phyloP scores from a whole-genome alignment of 768 basidiomycete genomes.

The Exsudoporus frostii region DNA sequence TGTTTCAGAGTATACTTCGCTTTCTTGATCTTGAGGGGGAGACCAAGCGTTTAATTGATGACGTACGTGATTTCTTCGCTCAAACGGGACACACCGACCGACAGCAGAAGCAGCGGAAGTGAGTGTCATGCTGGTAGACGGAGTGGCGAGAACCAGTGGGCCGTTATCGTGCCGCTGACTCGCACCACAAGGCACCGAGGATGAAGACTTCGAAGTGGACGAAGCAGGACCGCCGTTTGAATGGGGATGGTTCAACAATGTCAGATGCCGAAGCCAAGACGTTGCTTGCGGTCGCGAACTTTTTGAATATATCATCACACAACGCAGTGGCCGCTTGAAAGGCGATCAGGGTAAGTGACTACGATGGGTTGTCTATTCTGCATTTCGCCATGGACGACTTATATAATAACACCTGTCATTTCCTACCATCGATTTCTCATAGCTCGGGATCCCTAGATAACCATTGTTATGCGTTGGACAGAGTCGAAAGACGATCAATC shows the following conservation, averaged over 20 bases:
- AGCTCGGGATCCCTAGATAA: too few species aligned
- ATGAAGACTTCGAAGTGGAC: constrained; percentile 60
- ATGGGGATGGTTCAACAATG: constrained; percentile 51
- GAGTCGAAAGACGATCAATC: too few species aligned
- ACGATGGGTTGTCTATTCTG: too few species aligned
- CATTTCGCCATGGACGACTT: too few species aligned
- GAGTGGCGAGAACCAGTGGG: constrained; percentile 71
- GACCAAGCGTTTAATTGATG: constrained; percentile 45
- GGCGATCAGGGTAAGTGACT: too few species aligned
- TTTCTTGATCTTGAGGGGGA: constrained; percentile 34
- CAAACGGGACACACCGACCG: constrained; percentile 42
- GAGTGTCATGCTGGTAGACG: constrained; percentile 54
- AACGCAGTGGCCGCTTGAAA: too few species aligned
- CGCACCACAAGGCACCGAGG: constrained; percentile 31
- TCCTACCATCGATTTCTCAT: too few species aligned
- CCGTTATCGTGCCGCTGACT: constrained; percentile 69
- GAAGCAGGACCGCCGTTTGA: constrained; percentile 50
- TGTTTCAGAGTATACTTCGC: constrained; percentile 22
- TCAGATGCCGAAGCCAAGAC: constrained; percentile 79
- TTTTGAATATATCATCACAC: too few species aligned
- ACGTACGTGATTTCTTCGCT: constrained; percentile 39
- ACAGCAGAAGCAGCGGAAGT: constrained; percentile 43
- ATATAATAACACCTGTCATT: too few species aligned
- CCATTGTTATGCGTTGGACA: too few species aligned
- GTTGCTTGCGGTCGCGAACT: too few species aligned